Evolutionary conservation across 2,329 filamentous ascomycete genomes (phyloP), one percentile per base, ranked within the genome.

Genomic region (Arthrinium puccinioides): DNA sequence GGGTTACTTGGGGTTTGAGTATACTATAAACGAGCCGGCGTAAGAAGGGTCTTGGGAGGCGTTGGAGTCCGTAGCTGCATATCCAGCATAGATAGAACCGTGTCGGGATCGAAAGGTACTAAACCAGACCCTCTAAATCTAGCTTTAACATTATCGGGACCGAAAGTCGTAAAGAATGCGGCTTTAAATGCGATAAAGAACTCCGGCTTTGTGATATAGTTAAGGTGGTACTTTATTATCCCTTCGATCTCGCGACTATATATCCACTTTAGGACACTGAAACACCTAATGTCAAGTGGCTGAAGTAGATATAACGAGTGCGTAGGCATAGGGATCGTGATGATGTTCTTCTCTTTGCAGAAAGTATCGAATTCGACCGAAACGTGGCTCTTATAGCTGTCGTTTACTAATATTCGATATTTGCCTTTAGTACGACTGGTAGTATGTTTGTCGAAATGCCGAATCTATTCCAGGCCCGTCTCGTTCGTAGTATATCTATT

Each of bases 391-490:
- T 53, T 40, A 50, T 66, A 45, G 32, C 58, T 46, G 48, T 66
- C 53, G 23, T 66, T 44, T 38, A 67, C 52, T 5, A 67, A 47
- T 5, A 66, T 47, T 19, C 49, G 43, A 48, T 59, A 56, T 36
- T 10, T 31, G 7, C 59, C 50, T 21, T 46, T 46, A 38, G 25
- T 43, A 21, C 41, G 43, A 16, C n/a, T 14, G 21, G 13, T 9
- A 25, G 32, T 35, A 20, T 35, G 23, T 26, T 25, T 15, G 15
- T 35, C 23, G 21, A 35, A 35, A 26, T 35, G 32, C 14, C n/a
- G 21, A 25, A 26, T 19, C 32, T 18, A 35, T 9, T 26, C 23
- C 14, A 35, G 21, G 23, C 32, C 23, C 18, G 23, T 35, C 21
- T 35, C 32, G 23, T 35, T 35, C 15, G 15, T 24, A 9, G 21